phyloP scores from a whole-genome alignment of 495 filamentous ascomycete species.

The Penicillium simplicissimum region DNA sequence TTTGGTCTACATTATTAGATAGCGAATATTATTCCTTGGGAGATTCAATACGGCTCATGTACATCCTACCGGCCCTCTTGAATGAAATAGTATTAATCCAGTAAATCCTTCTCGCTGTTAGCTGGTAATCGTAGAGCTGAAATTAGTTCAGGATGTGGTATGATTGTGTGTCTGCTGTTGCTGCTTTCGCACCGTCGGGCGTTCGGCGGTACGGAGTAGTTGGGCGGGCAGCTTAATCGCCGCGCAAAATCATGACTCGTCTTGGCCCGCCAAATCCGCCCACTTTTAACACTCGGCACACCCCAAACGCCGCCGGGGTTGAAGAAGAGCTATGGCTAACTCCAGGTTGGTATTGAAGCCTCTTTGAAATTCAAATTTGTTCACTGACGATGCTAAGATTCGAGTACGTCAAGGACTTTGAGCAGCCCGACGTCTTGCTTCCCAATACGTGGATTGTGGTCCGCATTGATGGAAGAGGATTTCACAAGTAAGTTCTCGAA shows the following conservation, averaged over 20 bases:
- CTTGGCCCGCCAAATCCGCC: conserved; percentile 7
- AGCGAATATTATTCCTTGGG: conserved; percentile 6
- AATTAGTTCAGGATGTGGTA: too few relatives aligned
- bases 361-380: background rate
- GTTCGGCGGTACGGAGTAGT: background rate
- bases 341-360: conserved; percentile 52
- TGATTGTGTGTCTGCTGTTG: too few relatives aligned
- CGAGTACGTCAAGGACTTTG: conserved; percentile 90
- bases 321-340: conserved; percentile 55
- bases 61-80: background rate
- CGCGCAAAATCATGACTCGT: conserved; percentile 28
- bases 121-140: too few relatives aligned
- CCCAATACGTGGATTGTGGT: conserved; percentile 94
- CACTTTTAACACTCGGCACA: conserved; percentile 11
- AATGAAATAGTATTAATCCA: too few relatives aligned
- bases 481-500: conserved; percentile 70
- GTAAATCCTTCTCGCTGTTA: background rate
- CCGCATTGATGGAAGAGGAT: conserved; percentile 87
- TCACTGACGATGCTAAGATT: conserved; percentile 54
- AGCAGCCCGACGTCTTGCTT: conserved; percentile 75
- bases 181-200: background rate
- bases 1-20: conserved; percentile 3
- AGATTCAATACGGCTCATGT: conserved; percentile 6
- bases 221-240: conserved; percentile 24
- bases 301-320: background rate